Evolutionary conservation across 176 grass and related monocot species (phyloP), one percentile per base, ranked within the genome.

Genomic region (Olyra latifolia): DNA sequence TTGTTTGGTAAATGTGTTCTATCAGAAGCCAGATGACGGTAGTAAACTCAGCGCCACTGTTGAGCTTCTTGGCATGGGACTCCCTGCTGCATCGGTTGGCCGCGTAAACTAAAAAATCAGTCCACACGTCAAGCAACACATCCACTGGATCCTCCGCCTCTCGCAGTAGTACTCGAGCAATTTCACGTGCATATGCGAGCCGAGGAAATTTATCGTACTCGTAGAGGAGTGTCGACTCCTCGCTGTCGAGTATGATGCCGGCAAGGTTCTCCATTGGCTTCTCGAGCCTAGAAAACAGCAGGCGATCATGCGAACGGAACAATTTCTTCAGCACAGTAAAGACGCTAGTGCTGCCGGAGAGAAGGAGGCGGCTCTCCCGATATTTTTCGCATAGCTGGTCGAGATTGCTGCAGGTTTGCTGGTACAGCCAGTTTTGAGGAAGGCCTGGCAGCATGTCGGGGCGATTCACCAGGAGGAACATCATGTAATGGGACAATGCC

Each of bases 81-180:
- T 83, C 80, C 28, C 67, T 72, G 11, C 43, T 72, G 55, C 79
- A 72, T 7, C 20, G 15, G 2, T 83, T 59, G 38, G 61, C 61
- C 0, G 47, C 59, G 13, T 75, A 45, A 2, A 74, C 69, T 0
- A 83, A 25, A 56, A 67, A 67, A 58, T 83, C 71, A 4, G 0
- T 57, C 81, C 81, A 83, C 11, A 67, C 35, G 0, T 6, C 0
- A 1, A 5, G 11, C 45, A 74, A 10, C 40, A 8, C 4, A 7
- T 2, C 0, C 1, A 0, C 22, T 15, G 3, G 25, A 0, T 35
- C 0, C 0, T 10, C 0, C 13, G 42, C 24, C 2, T 15, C 10
- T 0, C 22, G 0, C 4, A n/a, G 6, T 4, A 83, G 71, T 4
- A 0, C 6, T 0, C 0, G 0, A 4, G 38, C 17, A 22, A 75